phyloP scores from a whole-genome alignment of 1,284 basidiomycete genomes.

The Meripilus lineatus region DNA sequence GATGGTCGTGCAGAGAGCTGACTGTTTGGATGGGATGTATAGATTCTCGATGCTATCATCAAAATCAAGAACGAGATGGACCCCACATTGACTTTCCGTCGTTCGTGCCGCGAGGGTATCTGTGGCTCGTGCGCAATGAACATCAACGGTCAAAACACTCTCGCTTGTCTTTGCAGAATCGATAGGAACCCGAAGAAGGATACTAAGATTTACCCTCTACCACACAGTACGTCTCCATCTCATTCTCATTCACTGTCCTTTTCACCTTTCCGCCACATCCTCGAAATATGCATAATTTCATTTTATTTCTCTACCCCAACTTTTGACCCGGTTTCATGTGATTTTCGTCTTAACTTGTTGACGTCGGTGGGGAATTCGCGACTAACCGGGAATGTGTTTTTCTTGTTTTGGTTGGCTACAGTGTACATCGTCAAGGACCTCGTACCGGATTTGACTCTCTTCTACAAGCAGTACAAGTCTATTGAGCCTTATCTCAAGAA shows the following conservation, averaged over 20 bases:
- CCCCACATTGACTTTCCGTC: constrained; percentile 93
- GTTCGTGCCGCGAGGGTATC: constrained; percentile 97
- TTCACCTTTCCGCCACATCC: not conserved
- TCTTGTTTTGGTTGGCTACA: constrained; percentile 27
- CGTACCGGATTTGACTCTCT: constrained; percentile 84
- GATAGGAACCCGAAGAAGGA: constrained; percentile 72
- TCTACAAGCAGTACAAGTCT: constrained; percentile 99
- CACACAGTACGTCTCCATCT: constrained; percentile 72
- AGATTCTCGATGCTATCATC: constrained; percentile 90
- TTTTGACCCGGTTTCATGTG: not conserved
- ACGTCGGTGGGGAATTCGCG: too few relatives aligned
- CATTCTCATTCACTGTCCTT: not conserved
- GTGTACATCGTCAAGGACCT: constrained; percentile 99
- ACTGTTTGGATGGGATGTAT: constrained; percentile 18
- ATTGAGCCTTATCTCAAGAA: constrained; percentile 96
- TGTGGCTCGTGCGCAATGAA: constrained; percentile 99
- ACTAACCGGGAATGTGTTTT: not conserved
- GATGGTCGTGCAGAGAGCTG: not conserved
- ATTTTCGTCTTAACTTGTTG: too few relatives aligned
- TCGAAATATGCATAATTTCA: not conserved
- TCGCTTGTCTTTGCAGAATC: constrained; percentile 96
- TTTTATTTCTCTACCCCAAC: not conserved
- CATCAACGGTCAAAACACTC: constrained; percentile 96
- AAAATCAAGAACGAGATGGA: constrained; percentile 99
- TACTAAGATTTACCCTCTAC: constrained; percentile 95